Conservation (phyloP, 352 stramenopile genomes). For the Ochromonadaceae sp. region DNA sequence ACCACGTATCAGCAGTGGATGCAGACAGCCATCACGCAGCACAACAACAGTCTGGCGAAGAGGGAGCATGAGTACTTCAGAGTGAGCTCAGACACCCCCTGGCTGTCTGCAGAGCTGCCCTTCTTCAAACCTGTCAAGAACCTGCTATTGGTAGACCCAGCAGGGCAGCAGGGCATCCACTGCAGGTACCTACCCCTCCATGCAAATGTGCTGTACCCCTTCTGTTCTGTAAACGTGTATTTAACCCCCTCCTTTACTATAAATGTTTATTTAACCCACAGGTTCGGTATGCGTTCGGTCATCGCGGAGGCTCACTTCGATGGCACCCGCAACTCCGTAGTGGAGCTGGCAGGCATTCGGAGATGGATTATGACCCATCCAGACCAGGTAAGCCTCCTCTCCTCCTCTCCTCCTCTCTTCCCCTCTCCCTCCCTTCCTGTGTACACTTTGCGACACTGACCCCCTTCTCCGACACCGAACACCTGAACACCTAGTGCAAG, state of each 20-base stretch:
- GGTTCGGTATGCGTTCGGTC: slow-evolving; percentile 75
- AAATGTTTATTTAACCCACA: too few relatives aligned
- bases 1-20: slow-evolving; percentile 54
- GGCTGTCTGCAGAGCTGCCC: slow-evolving; percentile 49
- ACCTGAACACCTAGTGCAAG: slow-evolving; percentile 23
- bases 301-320: slow-evolving; percentile 84
- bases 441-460: not conserved
- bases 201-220: too few relatives aligned
- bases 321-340: slow-evolving; percentile 74
- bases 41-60: slow-evolving; percentile 36
- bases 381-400: slow-evolving; percentile 54
- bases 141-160: slow-evolving; percentile 54
- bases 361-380: slow-evolving; percentile 78
- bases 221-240: too few relatives aligned
- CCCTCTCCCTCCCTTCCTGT: not conserved
- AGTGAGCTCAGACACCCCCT: slow-evolving; percentile 33
- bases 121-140: slow-evolving; percentile 62
- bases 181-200: too few relatives aligned
- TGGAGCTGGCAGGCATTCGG: slow-evolving; percentile 64
- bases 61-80: slow-evolving; percentile 56
- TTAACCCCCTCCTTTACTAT: too few relatives aligned
- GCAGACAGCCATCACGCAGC: slow-evolving; percentile 34
- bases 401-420: slow-evolving; percentile 51
- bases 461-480: not conserved
- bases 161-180: slow-evolving; percentile 57